Conservation (phyloP, 257 asterid genomes). For the Phtheirospermum japonicum region DNA sequence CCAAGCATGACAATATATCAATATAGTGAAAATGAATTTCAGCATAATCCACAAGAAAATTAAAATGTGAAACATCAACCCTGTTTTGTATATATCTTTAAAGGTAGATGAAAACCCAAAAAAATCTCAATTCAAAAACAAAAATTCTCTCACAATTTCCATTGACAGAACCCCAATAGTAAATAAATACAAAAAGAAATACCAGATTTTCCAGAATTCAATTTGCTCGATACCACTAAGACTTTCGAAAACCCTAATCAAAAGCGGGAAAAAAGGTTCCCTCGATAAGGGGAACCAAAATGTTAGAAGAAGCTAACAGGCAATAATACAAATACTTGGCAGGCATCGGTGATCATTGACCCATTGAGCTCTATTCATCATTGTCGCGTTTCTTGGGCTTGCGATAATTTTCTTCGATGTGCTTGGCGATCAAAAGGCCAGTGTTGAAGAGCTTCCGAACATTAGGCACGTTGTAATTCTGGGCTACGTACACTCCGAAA, state of each 20-base stretch:
- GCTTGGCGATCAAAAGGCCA: constrained; percentile 40
- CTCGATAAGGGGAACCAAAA: not conserved
- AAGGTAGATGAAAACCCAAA: too few relatives aligned
- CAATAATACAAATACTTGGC: not conserved
- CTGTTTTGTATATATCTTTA: too few relatives aligned
- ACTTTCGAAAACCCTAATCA: not conserved
- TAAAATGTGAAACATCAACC: too few relatives aligned
- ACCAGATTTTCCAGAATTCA: not conserved
- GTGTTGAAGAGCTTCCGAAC: constrained; percentile 44
- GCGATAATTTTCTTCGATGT: constrained; percentile 51
- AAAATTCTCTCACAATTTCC: not conserved
- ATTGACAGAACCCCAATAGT: not conserved
- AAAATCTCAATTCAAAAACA: not conserved
- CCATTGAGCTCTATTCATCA: constrained; percentile 24
- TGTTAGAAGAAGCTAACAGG: not conserved
- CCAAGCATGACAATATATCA: too few relatives aligned
- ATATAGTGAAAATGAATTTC: too few relatives aligned
- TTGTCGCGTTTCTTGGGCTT: constrained; percentile 45
- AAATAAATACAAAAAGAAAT: not conserved
- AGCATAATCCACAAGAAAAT: too few relatives aligned
- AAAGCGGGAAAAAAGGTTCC: not conserved
- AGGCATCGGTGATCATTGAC: not conserved
- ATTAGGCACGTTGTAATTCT: constrained; percentile 67
- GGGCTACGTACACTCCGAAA: constrained; percentile 60
- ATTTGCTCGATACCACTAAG: not conserved